phyloP scores from a whole-genome alignment of 2,329 filamentous ascomycete species.

The Phialophora tarda region DNA sequence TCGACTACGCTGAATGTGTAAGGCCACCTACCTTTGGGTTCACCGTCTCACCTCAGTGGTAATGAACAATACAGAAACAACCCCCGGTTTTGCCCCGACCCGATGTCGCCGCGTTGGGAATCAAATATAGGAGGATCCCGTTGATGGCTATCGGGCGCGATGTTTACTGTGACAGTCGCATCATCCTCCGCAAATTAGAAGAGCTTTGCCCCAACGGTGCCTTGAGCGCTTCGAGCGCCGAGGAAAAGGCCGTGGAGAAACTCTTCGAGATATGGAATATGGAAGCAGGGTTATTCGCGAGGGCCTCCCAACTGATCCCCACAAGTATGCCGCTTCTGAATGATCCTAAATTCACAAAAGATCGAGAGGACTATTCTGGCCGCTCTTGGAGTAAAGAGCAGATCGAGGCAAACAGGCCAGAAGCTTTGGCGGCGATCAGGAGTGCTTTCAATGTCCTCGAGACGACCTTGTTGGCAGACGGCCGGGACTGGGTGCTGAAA shows the following conservation, averaged over 20 bases:
- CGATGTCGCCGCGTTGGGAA: conserved; percentile 65
- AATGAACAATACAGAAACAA: conserved; percentile 60
- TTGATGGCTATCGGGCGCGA: conserved; percentile 69
- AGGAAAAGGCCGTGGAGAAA: conserved; percentile 57
- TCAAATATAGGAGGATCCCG: conserved; percentile 73
- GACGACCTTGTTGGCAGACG: conserved; percentile 66
- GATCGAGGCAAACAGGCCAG: conserved; percentile 55
- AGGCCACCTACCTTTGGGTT: conserved; percentile 42
- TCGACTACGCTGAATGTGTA: conserved; percentile 72
- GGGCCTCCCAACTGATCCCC: conserved; percentile 63
- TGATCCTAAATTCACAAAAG: conserved; percentile 65
- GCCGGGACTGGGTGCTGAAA: conserved; percentile 67
- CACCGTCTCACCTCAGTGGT: conserved; percentile 5
- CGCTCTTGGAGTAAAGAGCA: conserved; percentile 49
- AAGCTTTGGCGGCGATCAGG: conserved; percentile 62
- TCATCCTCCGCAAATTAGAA: conserved; percentile 68
- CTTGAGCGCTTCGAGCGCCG: conserved; percentile 48
- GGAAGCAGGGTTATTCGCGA: conserved; percentile 63
- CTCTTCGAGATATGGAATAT: conserved; percentile 63
- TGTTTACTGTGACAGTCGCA: conserved; percentile 71
- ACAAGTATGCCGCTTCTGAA: conserved; percentile 59
- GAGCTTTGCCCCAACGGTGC: conserved; percentile 56
- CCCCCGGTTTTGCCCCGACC: conserved; percentile 69
- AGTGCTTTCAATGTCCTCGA: conserved; percentile 65
- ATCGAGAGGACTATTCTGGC: conserved; percentile 58